Evolutionary conservation across 768 basidiomycete species (phyloP).

Genomic region (Tricholoma hemisulphureum): DNA sequence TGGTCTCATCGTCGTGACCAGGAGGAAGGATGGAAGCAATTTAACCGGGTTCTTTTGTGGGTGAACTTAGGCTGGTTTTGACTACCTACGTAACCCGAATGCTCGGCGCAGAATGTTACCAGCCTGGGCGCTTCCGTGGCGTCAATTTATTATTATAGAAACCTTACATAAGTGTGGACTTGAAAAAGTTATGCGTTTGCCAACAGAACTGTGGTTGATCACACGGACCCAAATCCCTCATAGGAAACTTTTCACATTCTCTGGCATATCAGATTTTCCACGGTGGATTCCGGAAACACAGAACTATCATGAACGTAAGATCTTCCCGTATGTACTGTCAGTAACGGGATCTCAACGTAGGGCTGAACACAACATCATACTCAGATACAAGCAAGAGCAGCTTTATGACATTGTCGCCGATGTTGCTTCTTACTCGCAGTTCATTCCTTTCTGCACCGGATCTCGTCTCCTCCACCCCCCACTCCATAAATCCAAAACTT

Average conservation of each 20-base stretch:
- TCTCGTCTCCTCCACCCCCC: conserved; percentile 59
- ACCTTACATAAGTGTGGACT: conserved; percentile 10
- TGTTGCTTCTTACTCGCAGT: conserved; percentile 79
- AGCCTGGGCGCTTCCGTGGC: neutral
- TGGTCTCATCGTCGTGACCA: neutral
- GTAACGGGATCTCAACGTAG: conserved; percentile 4
- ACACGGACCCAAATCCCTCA: neutral
- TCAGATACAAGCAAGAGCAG: conserved; percentile 73
- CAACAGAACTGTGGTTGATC: conserved; percentile 7
- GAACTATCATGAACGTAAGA: conserved; percentile 78
- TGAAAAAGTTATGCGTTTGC: neutral
- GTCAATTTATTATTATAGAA: neutral
- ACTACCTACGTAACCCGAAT: too few species aligned
- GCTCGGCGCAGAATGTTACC: too few species aligned
- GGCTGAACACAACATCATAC: conserved; percentile 7
- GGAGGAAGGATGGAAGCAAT: too few species aligned
- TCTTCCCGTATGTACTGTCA: conserved; percentile 73
- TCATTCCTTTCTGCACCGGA: conserved; percentile 84
- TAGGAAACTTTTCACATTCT: conserved; percentile 49
- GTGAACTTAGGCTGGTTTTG: too few species aligned
- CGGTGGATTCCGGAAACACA: conserved; percentile 49
- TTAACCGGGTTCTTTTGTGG: too few species aligned
- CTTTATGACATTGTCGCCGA: conserved; percentile 87
- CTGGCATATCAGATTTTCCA: conserved; percentile 46
- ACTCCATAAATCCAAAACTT: conserved; percentile 12